Conservation (phyloP, 768 basidiomycete genomes). For the Mycena sanguinolenta region DNA sequence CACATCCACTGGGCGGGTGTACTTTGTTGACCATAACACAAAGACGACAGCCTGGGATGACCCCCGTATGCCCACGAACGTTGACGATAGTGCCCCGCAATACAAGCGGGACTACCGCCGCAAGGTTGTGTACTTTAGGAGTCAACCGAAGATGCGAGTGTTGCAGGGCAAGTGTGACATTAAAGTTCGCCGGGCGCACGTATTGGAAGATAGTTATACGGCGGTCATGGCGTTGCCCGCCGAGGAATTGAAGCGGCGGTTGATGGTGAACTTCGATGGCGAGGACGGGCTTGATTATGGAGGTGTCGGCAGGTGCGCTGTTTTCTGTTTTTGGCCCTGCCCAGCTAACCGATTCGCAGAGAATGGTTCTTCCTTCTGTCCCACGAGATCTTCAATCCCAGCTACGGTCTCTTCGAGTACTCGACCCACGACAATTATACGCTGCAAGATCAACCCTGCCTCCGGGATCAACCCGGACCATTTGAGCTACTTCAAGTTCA, state of each 20-base stretch:
- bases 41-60: slow-evolving; percentile 95
- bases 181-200: slow-evolving; percentile 82
- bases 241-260: slow-evolving; percentile 75
- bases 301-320: slow-evolving; percentile 75
- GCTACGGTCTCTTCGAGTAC: slow-evolving; percentile 87
- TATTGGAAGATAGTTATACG: slow-evolving; percentile 89
- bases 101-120: slow-evolving; percentile 94
- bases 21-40: slow-evolving; percentile 94
- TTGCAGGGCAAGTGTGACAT: slow-evolving; percentile 88
- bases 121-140: slow-evolving; percentile 93
- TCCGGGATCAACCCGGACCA: slow-evolving; percentile 84
- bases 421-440: slow-evolving; percentile 86
- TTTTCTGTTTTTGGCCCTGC: not conserved
- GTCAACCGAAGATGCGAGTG: slow-evolving; percentile 86
- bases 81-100: slow-evolving; percentile 93
- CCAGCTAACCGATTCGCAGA: slow-evolving; percentile 51
- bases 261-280: slow-evolving; percentile 83
- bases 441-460: slow-evolving; percentile 82
- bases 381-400: slow-evolving; percentile 86
- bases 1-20: slow-evolving; percentile 86
- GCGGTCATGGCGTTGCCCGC: slow-evolving; percentile 87
- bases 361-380: slow-evolving; percentile 92
- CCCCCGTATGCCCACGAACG: slow-evolving; percentile 83
- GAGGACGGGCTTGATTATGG: slow-evolving; percentile 87
- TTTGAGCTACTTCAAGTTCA: slow-evolving; percentile 86